phyloP scores from a whole-genome alignment of 306 rosid species.

The Acmispon strigosus region DNA sequence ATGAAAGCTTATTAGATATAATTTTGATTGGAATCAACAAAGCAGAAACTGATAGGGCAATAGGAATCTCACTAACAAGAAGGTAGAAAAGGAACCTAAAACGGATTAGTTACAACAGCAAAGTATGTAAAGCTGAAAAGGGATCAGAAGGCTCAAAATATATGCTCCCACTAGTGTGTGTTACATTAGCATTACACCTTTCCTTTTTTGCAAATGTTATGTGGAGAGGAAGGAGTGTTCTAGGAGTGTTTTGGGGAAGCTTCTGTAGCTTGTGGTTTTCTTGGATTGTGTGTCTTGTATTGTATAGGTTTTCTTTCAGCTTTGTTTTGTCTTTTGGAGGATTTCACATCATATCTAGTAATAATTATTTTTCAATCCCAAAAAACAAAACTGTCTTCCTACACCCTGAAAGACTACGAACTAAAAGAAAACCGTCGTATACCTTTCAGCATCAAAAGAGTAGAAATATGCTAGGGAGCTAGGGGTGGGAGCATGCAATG shows the following conservation, averaged over 20 bases:
- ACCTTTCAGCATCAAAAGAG: neutral
- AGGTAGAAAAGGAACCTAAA: neutral
- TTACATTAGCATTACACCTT: neutral
- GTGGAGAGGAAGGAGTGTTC: neutral
- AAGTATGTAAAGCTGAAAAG: neutral
- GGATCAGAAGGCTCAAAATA: neutral
- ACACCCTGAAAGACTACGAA: neutral
- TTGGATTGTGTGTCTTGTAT: neutral
- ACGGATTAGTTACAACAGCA: neutral
- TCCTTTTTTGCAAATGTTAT: neutral
- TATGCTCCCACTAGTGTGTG: neutral
- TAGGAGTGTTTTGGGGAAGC: neutral
- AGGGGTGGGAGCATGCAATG: neutral
- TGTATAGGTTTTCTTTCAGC: neutral
- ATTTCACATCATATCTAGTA: neutral
- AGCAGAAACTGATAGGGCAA: neutral
- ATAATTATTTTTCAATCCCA: neutral
- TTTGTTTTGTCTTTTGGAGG: neutral
- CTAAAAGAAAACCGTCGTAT: neutral
- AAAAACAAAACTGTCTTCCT: neutral
- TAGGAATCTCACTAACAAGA: neutral
- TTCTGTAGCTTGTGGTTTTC: neutral
- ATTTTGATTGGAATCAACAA: neutral
- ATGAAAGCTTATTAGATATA: conserved; percentile 5
- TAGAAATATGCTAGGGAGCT: neutral